phyloP scores from a whole-genome alignment of 441 rosid genomes.

The Pelargonium hybrid region DNA sequence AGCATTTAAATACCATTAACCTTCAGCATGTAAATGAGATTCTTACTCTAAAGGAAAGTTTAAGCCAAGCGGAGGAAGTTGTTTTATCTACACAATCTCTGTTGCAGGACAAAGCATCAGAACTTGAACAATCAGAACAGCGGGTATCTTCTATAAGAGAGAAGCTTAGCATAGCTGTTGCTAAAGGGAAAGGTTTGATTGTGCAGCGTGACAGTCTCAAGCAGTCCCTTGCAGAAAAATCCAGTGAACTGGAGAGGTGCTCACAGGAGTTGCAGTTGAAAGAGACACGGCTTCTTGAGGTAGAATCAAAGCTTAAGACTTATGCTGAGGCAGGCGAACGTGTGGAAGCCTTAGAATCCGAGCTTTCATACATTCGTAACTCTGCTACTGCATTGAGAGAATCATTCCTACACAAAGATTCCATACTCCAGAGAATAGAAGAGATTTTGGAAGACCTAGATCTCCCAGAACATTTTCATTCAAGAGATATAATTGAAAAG shows the following conservation, averaged over 20 bases:
- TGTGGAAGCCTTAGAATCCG: slow-evolving; percentile 94
- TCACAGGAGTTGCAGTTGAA: slow-evolving; percentile 71
- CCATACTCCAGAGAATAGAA: slow-evolving; percentile 90
- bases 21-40: slow-evolving; percentile 62
- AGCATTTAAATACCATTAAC: slow-evolving; percentile 35
- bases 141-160: slow-evolving; percentile 77
- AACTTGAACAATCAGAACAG: slow-evolving; percentile 86
- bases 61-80: slow-evolving; percentile 52
- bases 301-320: slow-evolving; percentile 64
- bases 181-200: slow-evolving; percentile 93
- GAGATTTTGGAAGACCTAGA: slow-evolving; percentile 94
- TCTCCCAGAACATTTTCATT: slow-evolving; percentile 87
- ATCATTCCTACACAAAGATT: slow-evolving; percentile 96
- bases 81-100: slow-evolving; percentile 39
- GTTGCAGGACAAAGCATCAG: slow-evolving; percentile 52
- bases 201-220: slow-evolving; percentile 82
- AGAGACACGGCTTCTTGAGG: slow-evolving; percentile 62
- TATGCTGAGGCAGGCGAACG: slow-evolving; percentile 93
- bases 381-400: slow-evolving; percentile 96
- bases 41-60: slow-evolving; percentile 41
- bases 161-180: slow-evolving; percentile 95
- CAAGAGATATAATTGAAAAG: slow-evolving; percentile 81
- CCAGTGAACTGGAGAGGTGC: slow-evolving; percentile 73
- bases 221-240: slow-evolving; percentile 64
- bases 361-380: slow-evolving; percentile 96